phyloP scores from a whole-genome alignment of 768 basidiomycete species.

The Tulasnella sp. region DNA sequence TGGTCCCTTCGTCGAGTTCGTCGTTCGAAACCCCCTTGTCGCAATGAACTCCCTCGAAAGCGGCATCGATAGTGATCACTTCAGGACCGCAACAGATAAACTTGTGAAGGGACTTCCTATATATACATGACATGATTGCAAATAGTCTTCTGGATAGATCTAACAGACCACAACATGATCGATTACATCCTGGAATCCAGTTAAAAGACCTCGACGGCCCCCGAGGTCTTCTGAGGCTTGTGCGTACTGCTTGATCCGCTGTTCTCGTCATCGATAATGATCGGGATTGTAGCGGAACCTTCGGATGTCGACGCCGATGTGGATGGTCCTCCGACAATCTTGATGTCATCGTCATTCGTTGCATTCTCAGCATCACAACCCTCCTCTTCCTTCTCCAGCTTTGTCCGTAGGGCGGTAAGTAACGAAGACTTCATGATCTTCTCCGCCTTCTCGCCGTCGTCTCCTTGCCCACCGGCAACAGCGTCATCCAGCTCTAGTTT shows the following conservation, averaged over 20 bases:
- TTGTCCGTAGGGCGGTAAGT: constrained; percentile 72
- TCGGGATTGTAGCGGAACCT: too few species aligned
- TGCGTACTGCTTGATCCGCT: too few species aligned
- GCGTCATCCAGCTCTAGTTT: constrained; percentile 90
- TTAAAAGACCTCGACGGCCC: too few species aligned
- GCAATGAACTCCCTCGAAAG: constrained; percentile 69
- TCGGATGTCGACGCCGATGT: too few species aligned
- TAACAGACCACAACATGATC: too few species aligned
- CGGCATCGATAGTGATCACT: constrained; percentile 90
- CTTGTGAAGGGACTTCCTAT: constrained; percentile 32
- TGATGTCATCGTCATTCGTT: neutral
- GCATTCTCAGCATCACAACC: constrained; percentile 20
- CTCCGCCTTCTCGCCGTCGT: constrained; percentile 49
- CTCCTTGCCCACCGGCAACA: constrained; percentile 61
- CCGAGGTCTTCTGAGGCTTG: too few species aligned
- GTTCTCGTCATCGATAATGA: too few species aligned
- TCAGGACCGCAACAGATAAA: constrained; percentile 68
- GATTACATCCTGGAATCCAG: too few species aligned
- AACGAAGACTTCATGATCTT: constrained; percentile 77
- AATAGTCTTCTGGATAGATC: too few species aligned
- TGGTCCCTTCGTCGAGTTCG: constrained; percentile 90
- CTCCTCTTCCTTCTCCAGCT: constrained; percentile 53
- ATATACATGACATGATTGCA: neutral
- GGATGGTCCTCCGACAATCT: neutral
- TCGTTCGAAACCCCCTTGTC: constrained; percentile 83